Conservation (phyloP, 2,329 filamentous ascomycete genomes). For the Fusarium sp. region DNA sequence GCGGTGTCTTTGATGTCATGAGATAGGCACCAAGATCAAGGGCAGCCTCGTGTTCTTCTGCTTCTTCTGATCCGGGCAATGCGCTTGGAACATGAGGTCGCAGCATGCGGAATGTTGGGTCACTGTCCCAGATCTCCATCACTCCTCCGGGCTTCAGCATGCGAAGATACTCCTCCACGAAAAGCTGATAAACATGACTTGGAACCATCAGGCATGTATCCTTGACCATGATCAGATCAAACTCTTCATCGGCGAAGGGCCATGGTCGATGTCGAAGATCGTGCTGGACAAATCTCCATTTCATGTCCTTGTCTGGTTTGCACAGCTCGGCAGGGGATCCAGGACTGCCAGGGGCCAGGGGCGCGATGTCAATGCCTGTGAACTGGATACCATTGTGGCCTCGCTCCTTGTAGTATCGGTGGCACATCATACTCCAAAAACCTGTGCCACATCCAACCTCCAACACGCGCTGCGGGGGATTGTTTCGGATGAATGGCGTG, state of each 20-base stretch:
- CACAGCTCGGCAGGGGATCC: constrained; percentile 50
- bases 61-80: constrained; percentile 50
- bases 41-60: constrained; percentile 72
- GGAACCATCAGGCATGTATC: constrained; percentile 78
- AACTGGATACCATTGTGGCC: constrained; percentile 80
- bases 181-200: constrained; percentile 65
- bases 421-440: constrained; percentile 90
- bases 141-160: constrained; percentile 81
- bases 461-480: constrained; percentile 80
- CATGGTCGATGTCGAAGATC: constrained; percentile 81
- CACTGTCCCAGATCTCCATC: constrained; percentile 90
- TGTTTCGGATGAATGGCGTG: constrained; percentile 72
- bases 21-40: constrained; percentile 82
- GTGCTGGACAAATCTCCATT: constrained; percentile 90
- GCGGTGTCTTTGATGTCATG: constrained; percentile 84
- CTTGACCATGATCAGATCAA: constrained; percentile 90
- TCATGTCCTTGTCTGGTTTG: constrained; percentile 77
- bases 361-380: constrained; percentile 84
- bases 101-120: constrained; percentile 85
- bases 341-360: constrained; percentile 65
- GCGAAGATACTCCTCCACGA: constrained; percentile 80
- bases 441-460: constrained; percentile 90
- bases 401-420: constrained; percentile 78
- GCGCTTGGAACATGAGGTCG: constrained; percentile 77
- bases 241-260: constrained; percentile 82